Evolutionary conservation across 176 grass and related monocot species (phyloP).

Genomic region (Oryza nivara): DNA sequence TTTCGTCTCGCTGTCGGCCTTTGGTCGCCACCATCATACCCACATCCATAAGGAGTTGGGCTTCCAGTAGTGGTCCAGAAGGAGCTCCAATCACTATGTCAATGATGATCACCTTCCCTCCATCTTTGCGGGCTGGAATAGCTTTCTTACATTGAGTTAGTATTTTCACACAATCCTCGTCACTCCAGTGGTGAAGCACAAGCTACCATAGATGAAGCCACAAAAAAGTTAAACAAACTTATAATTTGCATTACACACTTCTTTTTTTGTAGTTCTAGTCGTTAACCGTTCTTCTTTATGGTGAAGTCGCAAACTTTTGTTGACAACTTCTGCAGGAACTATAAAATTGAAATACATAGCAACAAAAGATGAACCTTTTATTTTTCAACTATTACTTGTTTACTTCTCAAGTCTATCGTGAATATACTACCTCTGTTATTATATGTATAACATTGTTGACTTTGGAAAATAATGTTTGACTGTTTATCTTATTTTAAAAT

Average conservation of each 20-base stretch:
- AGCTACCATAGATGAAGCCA: not conserved
- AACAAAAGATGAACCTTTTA: too few relatives aligned
- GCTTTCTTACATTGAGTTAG: slow-evolving; percentile 44
- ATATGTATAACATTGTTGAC: too few relatives aligned
- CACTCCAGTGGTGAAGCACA: slow-evolving; percentile 49
- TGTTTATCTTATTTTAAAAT: too few relatives aligned
- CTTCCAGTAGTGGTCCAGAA: slow-evolving; percentile 16
- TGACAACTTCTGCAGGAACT: not conserved
- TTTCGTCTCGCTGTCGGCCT: slow-evolving; percentile 38
- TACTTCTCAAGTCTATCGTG: too few relatives aligned
- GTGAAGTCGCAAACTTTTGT: not conserved
- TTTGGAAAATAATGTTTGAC: too few relatives aligned
- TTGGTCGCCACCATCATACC: slow-evolving; percentile 37
- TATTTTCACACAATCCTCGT: slow-evolving; percentile 51
- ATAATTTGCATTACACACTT: not conserved
- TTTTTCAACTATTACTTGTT: too few relatives aligned
- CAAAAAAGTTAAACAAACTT: not conserved
- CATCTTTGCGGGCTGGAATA: slow-evolving; percentile 23
- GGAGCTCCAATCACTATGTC: slow-evolving; percentile 32
- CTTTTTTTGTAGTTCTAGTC: not conserved
- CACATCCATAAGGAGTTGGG: slow-evolving; percentile 42
- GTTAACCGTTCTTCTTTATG: too few relatives aligned
- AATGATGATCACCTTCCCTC: slow-evolving; percentile 45
- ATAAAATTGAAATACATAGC: too few relatives aligned
- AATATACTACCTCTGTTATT: too few relatives aligned